A percentile compares a stretch with the other conserved stretches of the same genome.
Conservation (phyloP, 768 basidiomycete genomes). For the Saitozyma sp. region DNA sequence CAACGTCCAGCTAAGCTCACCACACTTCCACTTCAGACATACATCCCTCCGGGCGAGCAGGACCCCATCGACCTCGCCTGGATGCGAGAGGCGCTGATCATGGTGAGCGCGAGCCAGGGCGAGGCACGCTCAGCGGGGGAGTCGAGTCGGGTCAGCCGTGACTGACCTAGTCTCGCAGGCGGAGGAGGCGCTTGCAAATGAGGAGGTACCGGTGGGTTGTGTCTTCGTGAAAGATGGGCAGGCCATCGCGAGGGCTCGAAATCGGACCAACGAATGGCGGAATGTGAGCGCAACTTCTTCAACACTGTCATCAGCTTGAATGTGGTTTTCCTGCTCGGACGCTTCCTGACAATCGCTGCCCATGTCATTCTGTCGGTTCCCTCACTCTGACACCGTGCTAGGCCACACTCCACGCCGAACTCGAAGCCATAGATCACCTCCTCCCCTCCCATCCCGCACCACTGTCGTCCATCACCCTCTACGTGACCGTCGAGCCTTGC, state of each 20-base stretch:
- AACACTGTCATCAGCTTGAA: constrained; percentile 18
- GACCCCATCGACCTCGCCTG: constrained; percentile 57
- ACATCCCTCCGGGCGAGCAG: constrained; percentile 53
- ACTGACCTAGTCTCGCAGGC: constrained; percentile 36
- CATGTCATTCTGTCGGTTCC: no score
- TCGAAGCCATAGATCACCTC: constrained; percentile 91
- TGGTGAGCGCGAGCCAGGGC: constrained; percentile 59
- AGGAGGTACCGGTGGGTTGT: constrained; percentile 96
- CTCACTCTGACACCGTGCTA: constrained; percentile 44
- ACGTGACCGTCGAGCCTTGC: constrained; percentile 98
- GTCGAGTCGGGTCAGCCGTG: constrained; percentile 4
- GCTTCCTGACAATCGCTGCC: background rate
- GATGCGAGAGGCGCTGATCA: constrained; percentile 80
- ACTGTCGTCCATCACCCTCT: constrained; percentile 76
- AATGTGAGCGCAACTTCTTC: constrained; percentile 61
- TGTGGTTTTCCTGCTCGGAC: background rate
- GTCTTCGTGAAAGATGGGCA: constrained; percentile 79
- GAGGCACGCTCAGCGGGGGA: constrained; percentile 4
- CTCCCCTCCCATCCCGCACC: constrained; percentile 68
- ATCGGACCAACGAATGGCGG: constrained; percentile 88
- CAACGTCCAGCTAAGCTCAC: no score
- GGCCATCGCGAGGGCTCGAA: constrained; percentile 82
- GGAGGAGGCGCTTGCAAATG: constrained; percentile 72
- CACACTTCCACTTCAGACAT: constrained; percentile 20
- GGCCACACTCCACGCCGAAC: constrained; percentile 96